Evolutionary conservation across 805 yeast genomes (phyloP).

Genomic region (Candida ascalaphidarum): DNA sequence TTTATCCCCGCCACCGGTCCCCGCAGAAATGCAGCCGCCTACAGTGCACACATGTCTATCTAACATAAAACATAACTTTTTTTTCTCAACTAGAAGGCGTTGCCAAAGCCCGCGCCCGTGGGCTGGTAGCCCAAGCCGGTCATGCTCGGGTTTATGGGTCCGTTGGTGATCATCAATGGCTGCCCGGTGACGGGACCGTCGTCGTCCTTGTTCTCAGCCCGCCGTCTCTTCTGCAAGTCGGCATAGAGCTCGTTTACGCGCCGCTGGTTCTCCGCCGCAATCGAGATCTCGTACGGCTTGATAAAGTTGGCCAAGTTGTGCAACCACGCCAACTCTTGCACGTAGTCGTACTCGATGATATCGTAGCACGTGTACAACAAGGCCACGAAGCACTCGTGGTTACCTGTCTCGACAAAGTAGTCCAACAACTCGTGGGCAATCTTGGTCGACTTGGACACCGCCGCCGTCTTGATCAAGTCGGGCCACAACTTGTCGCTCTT

Average conservation of each 20-base stretch:
- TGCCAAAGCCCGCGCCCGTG: conserved; percentile 69
- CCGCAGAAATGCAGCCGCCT: too few species aligned
- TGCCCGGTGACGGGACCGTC: conserved; percentile 47
- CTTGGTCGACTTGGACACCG: conserved; percentile 67
- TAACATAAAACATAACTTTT: conserved; percentile 1
- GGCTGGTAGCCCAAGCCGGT: conserved; percentile 56
- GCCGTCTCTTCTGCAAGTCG: conserved; percentile 65
- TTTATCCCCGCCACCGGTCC: too few species aligned
- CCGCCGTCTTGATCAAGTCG: conserved; percentile 89
- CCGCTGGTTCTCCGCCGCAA: conserved; percentile 71
- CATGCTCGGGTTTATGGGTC: conserved; percentile 34
- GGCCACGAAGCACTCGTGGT: conserved; percentile 91
- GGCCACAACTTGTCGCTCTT: conserved; percentile 92
- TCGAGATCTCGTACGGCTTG: conserved; percentile 86
- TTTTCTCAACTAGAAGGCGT: conserved; percentile 20
- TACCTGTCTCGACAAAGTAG: conserved; percentile 94
- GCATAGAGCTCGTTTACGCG: conserved; percentile 55
- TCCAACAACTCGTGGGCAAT: conserved; percentile 83
- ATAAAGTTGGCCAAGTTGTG: conserved; percentile 75
- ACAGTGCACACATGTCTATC: too few species aligned
- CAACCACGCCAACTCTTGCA: conserved; percentile 86
- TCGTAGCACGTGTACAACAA: conserved; percentile 81
- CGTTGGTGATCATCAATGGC: conserved; percentile 78
- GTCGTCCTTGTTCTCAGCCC: conserved; percentile 41
- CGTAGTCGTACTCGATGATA: conserved; percentile 71